Conservation (phyloP, 2,329 filamentous ascomycete species). For the Pochonia chlamydosporia region DNA sequence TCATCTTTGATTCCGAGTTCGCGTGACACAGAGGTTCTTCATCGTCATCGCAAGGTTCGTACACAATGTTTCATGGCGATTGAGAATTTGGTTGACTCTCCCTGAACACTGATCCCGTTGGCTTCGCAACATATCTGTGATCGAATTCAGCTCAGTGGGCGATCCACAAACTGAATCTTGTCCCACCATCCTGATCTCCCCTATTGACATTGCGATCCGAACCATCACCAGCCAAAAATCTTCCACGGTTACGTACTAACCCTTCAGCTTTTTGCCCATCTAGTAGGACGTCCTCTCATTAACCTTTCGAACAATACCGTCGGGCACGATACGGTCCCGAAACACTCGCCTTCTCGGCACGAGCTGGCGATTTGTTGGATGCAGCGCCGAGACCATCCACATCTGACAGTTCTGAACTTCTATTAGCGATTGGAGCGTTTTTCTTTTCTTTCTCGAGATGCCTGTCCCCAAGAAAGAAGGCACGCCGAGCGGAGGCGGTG, state of each 20-base stretch:
- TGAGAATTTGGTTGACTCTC: neutral
- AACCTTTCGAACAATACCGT: neutral
- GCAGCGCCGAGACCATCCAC: neutral
- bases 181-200: too few species aligned
- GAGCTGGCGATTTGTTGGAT: constrained; percentile 5
- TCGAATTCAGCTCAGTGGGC: neutral
- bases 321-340: constrained; percentile 5
- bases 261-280: too few species aligned
- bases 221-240: neutral
- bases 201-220: neutral
- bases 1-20: constrained; percentile 1
- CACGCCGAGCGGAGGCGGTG: constrained; percentile 22
- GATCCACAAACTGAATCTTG: too few species aligned
- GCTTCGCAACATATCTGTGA: neutral
- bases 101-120: neutral
- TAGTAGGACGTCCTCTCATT: neutral
- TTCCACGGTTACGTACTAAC: too few species aligned
- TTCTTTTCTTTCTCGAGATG: constrained; percentile 23
- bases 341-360: constrained; percentile 8
- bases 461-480: constrained; percentile 34
- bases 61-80: neutral
- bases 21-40: constrained; percentile 12
- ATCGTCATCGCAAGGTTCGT: constrained; percentile 16
- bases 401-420: constrained; percentile 12
- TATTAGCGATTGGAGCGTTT: constrained; percentile 13